Evolutionary conservation across 495 filamentous ascomycete genomes (phyloP).

Genomic region (Tuber microsphaerosporum): DNA sequence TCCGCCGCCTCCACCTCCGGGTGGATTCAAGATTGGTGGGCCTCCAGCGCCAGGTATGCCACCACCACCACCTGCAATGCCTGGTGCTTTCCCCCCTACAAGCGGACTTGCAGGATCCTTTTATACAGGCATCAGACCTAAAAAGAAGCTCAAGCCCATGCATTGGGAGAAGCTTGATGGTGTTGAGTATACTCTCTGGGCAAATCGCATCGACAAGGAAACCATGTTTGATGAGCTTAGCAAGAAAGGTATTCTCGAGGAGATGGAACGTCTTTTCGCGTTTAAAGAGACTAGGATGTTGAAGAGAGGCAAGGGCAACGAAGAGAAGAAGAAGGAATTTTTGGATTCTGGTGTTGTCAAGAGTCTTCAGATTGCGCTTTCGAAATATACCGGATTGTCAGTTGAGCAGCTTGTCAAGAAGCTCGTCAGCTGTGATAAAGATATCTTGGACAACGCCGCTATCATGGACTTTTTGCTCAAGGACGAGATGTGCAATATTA

Average conservation of each 20-base stretch:
- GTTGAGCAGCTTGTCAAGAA: conserved; percentile 79
- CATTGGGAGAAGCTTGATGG: conserved; percentile 99
- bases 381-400: conserved; percentile 76
- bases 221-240: conserved; percentile 90
- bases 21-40: conserved; percentile 44
- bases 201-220: conserved; percentile 77
- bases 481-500: conserved; percentile 82
- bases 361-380: conserved; percentile 83
- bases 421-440: conserved; percentile 90
- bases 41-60: conserved; percentile 32
- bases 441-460: conserved; percentile 84
- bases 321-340: conserved; percentile 93
- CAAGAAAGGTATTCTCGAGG: conserved; percentile 87
- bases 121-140: conserved; percentile 68
- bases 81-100: conserved; percentile 22
- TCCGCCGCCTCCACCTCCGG: conserved; percentile 36
- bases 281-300: conserved; percentile 94
- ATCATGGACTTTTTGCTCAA: conserved; percentile 95
- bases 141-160: conserved; percentile 98
- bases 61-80: conserved; percentile 17
- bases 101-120: conserved; percentile 26
- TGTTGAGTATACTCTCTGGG: conserved; percentile 92
- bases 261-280: conserved; percentile 94
- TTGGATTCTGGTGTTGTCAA: conserved; percentile 87
- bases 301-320: conserved; percentile 57